Evolutionary conservation across 2,329 filamentous ascomycete genomes (phyloP), one percentile per base, ranked within the genome.

Genomic region (Cladobotryum mycophilum): DNA sequence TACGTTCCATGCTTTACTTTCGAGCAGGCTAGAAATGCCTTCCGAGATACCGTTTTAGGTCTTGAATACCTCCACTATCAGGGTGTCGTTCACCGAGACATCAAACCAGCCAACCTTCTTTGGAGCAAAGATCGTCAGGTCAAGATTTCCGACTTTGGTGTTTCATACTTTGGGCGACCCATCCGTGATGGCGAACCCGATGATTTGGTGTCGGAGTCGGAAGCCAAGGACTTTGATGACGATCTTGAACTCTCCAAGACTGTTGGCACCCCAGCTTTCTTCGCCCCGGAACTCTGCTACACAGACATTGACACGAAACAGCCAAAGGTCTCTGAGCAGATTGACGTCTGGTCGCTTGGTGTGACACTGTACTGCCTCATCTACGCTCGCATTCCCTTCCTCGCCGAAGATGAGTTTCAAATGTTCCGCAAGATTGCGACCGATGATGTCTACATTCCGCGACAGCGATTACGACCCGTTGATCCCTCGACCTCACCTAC

Each of bases 61-160:
- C 72, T 99, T 17, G 91, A 99, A 65, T 99, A 97, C 65, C 77
- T 99, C 34, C 88, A 93, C 64, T 92, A 89, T 60, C 85, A 91
- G 64, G 88, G 88, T 14, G 88, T 92, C 41, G 87, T 91, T 22
- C 88, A 92, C 61, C 82, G 88, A 45, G 88, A 92, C 62, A 91
- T 92, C 67, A 92, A 91, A 64, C 88, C 88, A 1, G 91, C 92
- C 36, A 97, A 97, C 65, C 77, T 99, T 6, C 76, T 99, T 6
- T 90, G 92, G 74, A 95, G 89, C 46, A 84, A 75, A 60, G 86
- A 90, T 56, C 84, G 91, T 59, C 84, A 86, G 13, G 89, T 96
- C 63, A 99, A 99, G 75, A 99, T 99, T 54, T 97, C 93, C 5
- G 93, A 99, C 64, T 99, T 99, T 72, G 93, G 93, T 33, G 93